Conservation (phyloP, 1,284 basidiomycete species). For the Stygiomarasmius scandens region DNA sequence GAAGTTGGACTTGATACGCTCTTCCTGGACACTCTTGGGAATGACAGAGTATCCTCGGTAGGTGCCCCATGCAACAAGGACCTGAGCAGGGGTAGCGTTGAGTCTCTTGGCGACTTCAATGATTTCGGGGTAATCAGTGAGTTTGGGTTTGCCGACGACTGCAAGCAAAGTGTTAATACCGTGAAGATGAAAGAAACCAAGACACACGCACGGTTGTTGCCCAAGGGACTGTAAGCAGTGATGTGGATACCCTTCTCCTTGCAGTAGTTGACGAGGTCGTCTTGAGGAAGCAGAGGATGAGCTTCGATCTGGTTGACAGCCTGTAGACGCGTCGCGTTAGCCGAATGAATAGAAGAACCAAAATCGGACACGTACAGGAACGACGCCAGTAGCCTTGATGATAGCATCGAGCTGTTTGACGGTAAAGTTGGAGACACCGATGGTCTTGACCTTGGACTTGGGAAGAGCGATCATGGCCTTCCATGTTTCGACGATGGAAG, state of each 20-base stretch:
- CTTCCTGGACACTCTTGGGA: slow-evolving; percentile 70
- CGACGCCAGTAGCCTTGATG: slow-evolving; percentile 74
- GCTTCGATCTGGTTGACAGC: slow-evolving; percentile 83
- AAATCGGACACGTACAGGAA: slow-evolving; percentile 48
- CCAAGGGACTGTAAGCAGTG: slow-evolving; percentile 86
- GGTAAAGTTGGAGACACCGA: slow-evolving; percentile 86
- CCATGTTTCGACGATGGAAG: slow-evolving; percentile 81
- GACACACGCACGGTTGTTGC: slow-evolving; percentile 64
- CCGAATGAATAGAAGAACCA: background rate
- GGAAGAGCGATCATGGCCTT: slow-evolving; percentile 71
- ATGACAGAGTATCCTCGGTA: slow-evolving; percentile 70
- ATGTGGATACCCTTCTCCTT: slow-evolving; percentile 76
- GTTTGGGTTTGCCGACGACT: slow-evolving; percentile 60
- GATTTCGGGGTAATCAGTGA: slow-evolving; percentile 68
- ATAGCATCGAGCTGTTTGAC: slow-evolving; percentile 69
- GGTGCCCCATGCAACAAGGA: slow-evolving; percentile 73
- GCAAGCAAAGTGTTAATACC: slow-evolving; percentile 5
- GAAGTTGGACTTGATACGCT: slow-evolving; percentile 71
- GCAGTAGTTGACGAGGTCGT: slow-evolving; percentile 70
- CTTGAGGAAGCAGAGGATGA: slow-evolving; percentile 78
- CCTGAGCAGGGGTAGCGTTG: slow-evolving; percentile 64
- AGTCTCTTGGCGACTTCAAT: slow-evolving; percentile 61
- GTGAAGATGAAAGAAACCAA: background rate
- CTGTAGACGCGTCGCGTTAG: slow-evolving; percentile 27
- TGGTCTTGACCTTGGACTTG: slow-evolving; percentile 41